These are phyloP conservation scores for Mycena leptocephala DNA, from an alignment of 768 basidiomycete genomes.

Conservation along the genomic window DNA sequence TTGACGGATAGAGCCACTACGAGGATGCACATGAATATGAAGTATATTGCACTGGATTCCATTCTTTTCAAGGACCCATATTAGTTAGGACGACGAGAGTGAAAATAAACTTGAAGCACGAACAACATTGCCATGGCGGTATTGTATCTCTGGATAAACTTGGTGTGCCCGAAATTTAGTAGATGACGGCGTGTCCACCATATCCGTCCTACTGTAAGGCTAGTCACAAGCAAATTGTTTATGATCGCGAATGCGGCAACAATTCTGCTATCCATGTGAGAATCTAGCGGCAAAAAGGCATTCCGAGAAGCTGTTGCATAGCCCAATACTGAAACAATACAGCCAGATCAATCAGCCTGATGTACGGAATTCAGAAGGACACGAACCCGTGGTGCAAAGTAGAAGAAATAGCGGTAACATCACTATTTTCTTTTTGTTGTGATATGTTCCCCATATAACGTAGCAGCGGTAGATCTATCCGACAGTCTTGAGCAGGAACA, in stretches of 20 bases:
- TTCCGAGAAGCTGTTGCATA: background rate
- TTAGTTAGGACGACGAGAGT: too few species aligned
- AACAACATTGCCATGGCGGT: slow-evolving; percentile 10
- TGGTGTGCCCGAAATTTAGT: background rate
- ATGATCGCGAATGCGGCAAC: background rate
- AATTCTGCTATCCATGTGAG: slow-evolving; percentile 6
- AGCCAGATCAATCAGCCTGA: too few species aligned
- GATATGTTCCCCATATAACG: slow-evolving; percentile 2
- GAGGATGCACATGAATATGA: too few species aligned
- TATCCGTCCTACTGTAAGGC: slow-evolving; percentile 2
- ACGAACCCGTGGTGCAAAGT: background rate
- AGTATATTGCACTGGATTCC: too few species aligned
- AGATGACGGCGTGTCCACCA: slow-evolving; percentile 5
- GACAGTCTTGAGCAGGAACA: too few species aligned
- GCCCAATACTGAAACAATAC: background rate
- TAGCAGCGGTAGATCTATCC: slow-evolving; percentile 9
- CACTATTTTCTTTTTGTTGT: background rate
- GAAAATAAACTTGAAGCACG: too few species aligned
- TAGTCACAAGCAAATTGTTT: background rate
- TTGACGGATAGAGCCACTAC: too few species aligned
- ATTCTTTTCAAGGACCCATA: too few species aligned
- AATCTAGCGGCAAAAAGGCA: background rate
- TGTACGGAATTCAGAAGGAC: too few species aligned
- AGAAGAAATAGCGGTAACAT: background rate
- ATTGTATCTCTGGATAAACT: background rate